Evolutionary conservation across 139 green algal species (phyloP), one percentile per base, ranked within the genome.

Genomic region (Tetraselmis chui): DNA sequence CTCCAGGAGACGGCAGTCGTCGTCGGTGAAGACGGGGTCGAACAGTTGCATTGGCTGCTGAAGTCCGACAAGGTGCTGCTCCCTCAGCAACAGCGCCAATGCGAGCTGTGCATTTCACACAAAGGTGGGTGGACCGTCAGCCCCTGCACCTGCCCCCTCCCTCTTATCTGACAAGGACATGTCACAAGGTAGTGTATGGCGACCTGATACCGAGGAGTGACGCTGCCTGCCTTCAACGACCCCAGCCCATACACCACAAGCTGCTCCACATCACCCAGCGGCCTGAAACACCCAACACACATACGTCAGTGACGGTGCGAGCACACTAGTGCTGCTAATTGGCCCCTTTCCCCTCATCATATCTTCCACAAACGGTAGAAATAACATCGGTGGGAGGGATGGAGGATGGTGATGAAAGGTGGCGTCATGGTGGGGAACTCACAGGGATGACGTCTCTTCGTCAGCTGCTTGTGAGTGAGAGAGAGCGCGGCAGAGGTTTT

Each of bases 191-290:
- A 67, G 45, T 5, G 45, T 5, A 18, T 5, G 45, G 45, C 28
- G 26, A 80, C 77, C 28, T 80, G 77, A 23, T 59, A 32, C 23
- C 77, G 28, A 5, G 79, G 79, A 1, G 79, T 28, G 25, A 28
- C 79, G 31, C 77, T 28, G 32, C 76, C 76, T 32, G 76, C 31
- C 80, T 83, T 59, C 26, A 83, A 76, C 27, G 80, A 83, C 1
- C 80, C 80, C 1, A 83, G 80, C 11, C 80, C 80, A 59, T 83
- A 83, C 1, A 79, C 80, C 58, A 83, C 80, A 59, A 83, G 45
- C 80, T 83, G 31, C 80, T 59, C 45, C 2, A 82, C 79, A 26
- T 28, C 31, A 2, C 30, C 79, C 79, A 28, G 31, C 23, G 28
- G 75, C 75, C 75, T n/a, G n/a, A n/a, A n/a, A n/a, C n/a, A n/a